Base-by-base conservation (phyloP, 257 asterid species). In the Fraxinus americana region DNA sequence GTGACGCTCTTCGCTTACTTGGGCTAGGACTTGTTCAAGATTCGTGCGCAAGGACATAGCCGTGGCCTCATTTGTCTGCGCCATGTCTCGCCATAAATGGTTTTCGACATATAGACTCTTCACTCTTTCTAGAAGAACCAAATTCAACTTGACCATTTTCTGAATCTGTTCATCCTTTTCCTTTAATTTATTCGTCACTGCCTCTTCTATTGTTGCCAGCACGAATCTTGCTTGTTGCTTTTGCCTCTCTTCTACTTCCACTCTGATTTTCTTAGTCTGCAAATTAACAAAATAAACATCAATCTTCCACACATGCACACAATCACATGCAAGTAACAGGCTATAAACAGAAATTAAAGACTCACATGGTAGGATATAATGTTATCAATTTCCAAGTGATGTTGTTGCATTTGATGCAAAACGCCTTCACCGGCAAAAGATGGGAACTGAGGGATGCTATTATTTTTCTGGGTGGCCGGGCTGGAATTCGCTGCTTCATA, bases 31-130 rank as follows among this genome's bases (percentile, higher is more conserved):
- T 70, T 83, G 90, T 50, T 86, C 85, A 2, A 91, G 84, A 35
- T 91, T 85, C 6, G 69, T 70, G 11, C 93, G 92, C 0, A 91
- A 88, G 11, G 91, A 82, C 61, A 84, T 91, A 2, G 89, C 94
- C 0, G 90, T 70, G 27, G 97, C 97, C 84, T 91, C 94, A 66
- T 87, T 91, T 0, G 92, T 70, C 14, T 87, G 91, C 0, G 97
- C 94, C 32, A 87, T 34, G 35, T 91, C 92, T 23, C 88, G 70
- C 97, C 94, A 91, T 2, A 90, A 65, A 6, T 91, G 94, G 65
- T 88, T 91, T 25, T 91, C 93, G 0, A 80, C 77, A 73, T 71
- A 86, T 0, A 90, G 81, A 9, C 75, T 72, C 70, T 82, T 87
- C 1, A 86, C 85, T 41, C 83, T 79, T 14, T 88, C 90, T 67